phyloP scores from a whole-genome alignment of 208 protist species.

The Porcisia hertigi region DNA sequence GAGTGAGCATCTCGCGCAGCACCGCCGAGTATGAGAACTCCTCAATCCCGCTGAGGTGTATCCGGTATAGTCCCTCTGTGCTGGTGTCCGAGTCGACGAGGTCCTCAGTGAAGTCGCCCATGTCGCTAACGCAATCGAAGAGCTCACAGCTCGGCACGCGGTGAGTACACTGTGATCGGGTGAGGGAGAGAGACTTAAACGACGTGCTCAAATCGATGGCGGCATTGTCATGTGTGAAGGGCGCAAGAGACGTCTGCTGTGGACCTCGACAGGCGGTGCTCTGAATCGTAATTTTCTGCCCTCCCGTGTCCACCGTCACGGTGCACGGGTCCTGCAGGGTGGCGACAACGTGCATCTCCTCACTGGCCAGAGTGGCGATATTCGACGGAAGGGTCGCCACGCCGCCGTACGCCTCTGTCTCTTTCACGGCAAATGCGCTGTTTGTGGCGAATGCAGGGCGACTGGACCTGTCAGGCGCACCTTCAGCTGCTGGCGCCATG shows the following conservation, averaged over 20 bases:
- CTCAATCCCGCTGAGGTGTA: conserved; percentile 17
- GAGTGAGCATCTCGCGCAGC: conserved; percentile 12
- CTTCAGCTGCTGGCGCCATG: background rate
- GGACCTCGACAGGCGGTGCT: background rate
- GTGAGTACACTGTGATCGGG: background rate
- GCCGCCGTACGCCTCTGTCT: background rate
- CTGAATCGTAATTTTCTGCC: conserved; percentile 11
- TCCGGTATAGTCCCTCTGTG: conserved; percentile 14
- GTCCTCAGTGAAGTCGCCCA: background rate
- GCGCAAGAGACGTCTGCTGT: background rate
- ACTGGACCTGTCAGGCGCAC: background rate
- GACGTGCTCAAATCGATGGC: conserved; percentile 14
- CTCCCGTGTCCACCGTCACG: conserved; percentile 17
- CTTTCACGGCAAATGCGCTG: no score
- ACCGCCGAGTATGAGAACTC: conserved; percentile 28
- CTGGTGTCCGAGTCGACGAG: background rate
- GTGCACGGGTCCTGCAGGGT: conserved; percentile 20
- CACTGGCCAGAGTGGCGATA: conserved; percentile 3
- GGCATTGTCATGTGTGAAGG: background rate
- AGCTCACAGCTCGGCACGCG: conserved; percentile 20
- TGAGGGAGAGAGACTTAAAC: background rate
- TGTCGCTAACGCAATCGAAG: conserved; percentile 23
- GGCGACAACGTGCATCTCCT: conserved; percentile 26
- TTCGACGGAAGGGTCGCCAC: background rate
- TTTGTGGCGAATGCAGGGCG: no score